These are phyloP conservation scores for Kingdonia uniflora DNA, from an alignment of 164 flowering plant genomes.

Conservation along the genomic window DNA sequence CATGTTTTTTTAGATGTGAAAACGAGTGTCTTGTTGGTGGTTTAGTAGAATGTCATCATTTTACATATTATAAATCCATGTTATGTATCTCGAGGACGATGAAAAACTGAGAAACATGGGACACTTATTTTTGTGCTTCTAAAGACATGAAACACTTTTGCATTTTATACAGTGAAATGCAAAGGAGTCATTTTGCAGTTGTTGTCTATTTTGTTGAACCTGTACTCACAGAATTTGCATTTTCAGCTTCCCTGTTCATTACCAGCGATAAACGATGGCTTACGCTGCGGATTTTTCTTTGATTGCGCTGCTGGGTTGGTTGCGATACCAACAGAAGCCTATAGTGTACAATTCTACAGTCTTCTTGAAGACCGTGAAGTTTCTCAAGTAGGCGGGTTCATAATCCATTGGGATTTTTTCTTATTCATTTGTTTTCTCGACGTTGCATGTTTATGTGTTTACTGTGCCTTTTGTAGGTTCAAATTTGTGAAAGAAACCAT, in stretches of 20 bases:
- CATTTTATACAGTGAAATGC: too few species aligned
- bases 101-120: too few species aligned
- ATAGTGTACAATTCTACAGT: slow-evolving; percentile 74
- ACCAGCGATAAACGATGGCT: slow-evolving; percentile 32
- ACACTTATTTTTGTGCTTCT: too few species aligned
- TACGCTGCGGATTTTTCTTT: slow-evolving; percentile 31
- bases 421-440: neutral
- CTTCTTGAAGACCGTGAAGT: slow-evolving; percentile 62
- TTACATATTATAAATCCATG: too few species aligned
- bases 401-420: neutral
- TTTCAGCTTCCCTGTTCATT: slow-evolving; percentile 64
- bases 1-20: too few species aligned
- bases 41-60: too few species aligned
- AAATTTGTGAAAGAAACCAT: slow-evolving; percentile 88
- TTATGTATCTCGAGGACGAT: too few species aligned
- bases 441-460: neutral
- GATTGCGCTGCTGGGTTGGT: slow-evolving; percentile 46
- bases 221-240: slow-evolving; percentile 1
- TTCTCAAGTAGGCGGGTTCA: slow-evolving; percentile 46
- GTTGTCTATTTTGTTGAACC: too few species aligned
- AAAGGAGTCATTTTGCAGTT: too few species aligned
- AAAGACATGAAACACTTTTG: too few species aligned
- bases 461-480: slow-evolving; percentile 43
- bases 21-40: too few species aligned
- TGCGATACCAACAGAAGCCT: slow-evolving; percentile 62